These are phyloP conservation scores for Xylaria sp. DNA, from an alignment of 2,329 filamentous ascomycete species.

Conservation along the genomic window DNA sequence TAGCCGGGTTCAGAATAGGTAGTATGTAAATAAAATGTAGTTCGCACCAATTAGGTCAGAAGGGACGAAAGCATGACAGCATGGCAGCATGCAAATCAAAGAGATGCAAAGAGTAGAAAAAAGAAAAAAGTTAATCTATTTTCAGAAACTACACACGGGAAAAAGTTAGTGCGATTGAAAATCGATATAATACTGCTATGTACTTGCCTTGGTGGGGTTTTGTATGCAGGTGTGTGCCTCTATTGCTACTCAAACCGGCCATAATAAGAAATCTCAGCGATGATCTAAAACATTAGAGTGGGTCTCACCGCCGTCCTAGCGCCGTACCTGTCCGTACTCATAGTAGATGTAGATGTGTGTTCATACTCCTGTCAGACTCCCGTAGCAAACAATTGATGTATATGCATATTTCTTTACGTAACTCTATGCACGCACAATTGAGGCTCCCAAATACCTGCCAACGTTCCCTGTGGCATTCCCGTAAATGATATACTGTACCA, in stretches of 20 bases:
- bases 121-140: slow-evolving; percentile 13
- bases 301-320: not conserved
- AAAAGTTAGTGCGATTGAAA: not conserved
- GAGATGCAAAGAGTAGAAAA: not conserved
- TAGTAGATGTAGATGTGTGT: not conserved
- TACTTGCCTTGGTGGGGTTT: not conserved
- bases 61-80: slow-evolving; percentile 7
- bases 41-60: slow-evolving; percentile 8
- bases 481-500: not conserved
- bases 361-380: not conserved
- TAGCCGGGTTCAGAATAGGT: slow-evolving; percentile 25
- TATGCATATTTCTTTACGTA: slow-evolving; percentile 2
- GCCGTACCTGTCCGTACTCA: not conserved
- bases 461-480: not conserved
- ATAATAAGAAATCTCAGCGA: slow-evolving; percentile 9
- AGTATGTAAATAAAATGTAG: not conserved
- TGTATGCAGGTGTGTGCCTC: not conserved
- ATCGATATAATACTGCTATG: not conserved
- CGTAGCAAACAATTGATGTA: not conserved
- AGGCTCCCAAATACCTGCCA: not conserved
- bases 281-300: slow-evolving; percentile 17
- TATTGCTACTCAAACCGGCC: not conserved
- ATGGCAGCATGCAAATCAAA: slow-evolving; percentile 13
- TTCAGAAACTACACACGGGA: slow-evolving; percentile 17
- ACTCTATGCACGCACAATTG: not conserved